These are phyloP conservation scores for Didymellaceae sp. DNA, from an alignment of 2,329 filamentous ascomycete genomes.

Conservation along the genomic window DNA sequence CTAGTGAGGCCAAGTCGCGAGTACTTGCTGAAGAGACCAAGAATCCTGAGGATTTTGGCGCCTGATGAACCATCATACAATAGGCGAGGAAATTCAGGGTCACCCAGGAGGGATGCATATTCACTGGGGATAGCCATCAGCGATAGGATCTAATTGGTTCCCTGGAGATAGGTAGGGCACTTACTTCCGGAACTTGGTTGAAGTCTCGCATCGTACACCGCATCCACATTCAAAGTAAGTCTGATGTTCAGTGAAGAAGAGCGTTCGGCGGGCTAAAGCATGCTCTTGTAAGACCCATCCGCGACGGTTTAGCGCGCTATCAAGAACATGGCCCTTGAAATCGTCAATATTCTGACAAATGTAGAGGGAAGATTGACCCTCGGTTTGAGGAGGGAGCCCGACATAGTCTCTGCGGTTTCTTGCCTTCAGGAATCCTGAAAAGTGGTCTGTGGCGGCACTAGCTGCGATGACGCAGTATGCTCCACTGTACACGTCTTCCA, in stretches of 20 bases:
- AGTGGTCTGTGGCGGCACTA: conserved; percentile 19
- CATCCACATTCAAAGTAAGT: conserved; percentile 38
- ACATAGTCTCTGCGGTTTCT: neutral
- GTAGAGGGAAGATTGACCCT: neutral
- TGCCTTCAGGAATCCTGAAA: neutral
- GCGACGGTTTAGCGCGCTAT: conserved; percentile 19
- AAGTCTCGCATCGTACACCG: conserved; percentile 27
- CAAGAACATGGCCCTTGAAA: conserved; percentile 19
- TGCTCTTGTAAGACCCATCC: conserved; percentile 39
- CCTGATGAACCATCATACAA: neutral
- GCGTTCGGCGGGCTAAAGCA: conserved; percentile 30
- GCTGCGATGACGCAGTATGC: conserved; percentile 32
- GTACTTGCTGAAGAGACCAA: conserved; percentile 39
- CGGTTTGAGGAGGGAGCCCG: too few species aligned
- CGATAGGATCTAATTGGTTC: neutral
- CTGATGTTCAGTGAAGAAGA: conserved; percentile 34
- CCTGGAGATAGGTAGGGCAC: neutral
- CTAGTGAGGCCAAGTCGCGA: conserved; percentile 35
- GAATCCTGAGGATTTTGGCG: conserved; percentile 1
- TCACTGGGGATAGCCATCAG: conserved; percentile 17
- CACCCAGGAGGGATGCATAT: conserved; percentile 35
- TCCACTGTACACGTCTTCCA: conserved; percentile 33
- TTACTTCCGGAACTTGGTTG: conserved; percentile 25
- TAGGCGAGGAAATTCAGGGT: conserved; percentile 32
- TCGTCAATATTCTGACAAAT: neutral